Evolutionary conservation across 805 yeast species (phyloP).

Genomic region (Candida golubevii): DNA sequence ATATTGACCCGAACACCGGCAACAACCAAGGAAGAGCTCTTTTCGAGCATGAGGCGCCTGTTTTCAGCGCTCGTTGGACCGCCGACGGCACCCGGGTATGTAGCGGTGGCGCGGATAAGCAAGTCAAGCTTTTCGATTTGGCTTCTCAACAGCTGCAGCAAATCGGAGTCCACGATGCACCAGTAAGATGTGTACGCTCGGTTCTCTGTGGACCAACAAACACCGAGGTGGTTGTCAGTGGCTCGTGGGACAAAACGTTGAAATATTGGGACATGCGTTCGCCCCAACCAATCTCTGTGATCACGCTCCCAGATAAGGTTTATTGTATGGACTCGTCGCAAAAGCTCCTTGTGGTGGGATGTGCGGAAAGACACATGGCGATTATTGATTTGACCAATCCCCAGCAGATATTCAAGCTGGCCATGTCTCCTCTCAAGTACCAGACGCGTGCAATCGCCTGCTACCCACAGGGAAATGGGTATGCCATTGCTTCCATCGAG

Average conservation of each 20-base stretch:
- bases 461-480: conserved; percentile 89
- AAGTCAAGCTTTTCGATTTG: conserved; percentile 77
- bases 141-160: conserved; percentile 78
- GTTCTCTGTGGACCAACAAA: conserved; percentile 85
- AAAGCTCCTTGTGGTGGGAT: conserved; percentile 83
- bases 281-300: conserved; percentile 74
- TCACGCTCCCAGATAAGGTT: conserved; percentile 84
- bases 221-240: conserved; percentile 79
- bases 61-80: conserved; percentile 76
- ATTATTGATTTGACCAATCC: conserved; percentile 82
- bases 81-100: conserved; percentile 82
- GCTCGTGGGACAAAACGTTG: conserved; percentile 95
- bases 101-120: conserved; percentile 89
- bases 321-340: conserved; percentile 83
- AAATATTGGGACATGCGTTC: conserved; percentile 93
- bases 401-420: conserved; percentile 68
- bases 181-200: conserved; percentile 69
- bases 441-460: conserved; percentile 83
- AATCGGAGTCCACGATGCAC: conserved; percentile 79
- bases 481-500: conserved; percentile 88
- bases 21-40: conserved; percentile 83
- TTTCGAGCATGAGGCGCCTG: conserved; percentile 88
- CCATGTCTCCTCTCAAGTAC: conserved; percentile 77
- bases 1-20: conserved; percentile 67
- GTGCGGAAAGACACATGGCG: conserved; percentile 82